phyloP scores from a whole-genome alignment of 305 asterid genomes.

The Rubia peregrina region DNA sequence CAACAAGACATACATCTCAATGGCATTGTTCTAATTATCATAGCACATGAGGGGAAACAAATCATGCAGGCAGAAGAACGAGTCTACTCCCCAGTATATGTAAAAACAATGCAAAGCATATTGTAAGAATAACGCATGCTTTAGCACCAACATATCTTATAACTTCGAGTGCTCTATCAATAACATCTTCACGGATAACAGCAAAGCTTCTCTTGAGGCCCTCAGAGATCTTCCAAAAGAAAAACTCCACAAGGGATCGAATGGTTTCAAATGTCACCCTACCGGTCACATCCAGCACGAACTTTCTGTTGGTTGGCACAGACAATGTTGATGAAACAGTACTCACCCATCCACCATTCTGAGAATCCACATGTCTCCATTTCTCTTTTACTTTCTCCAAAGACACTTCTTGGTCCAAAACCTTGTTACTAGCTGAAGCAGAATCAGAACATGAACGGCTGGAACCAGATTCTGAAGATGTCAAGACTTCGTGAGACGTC shows the following conservation, averaged over 20 bases:
- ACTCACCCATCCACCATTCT: slow-evolving; percentile 56
- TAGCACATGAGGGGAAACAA: background rate
- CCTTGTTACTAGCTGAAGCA: slow-evolving; percentile 17
- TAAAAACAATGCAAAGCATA: slow-evolving; percentile 61
- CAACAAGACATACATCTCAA: background rate
- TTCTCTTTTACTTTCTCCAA: slow-evolving; percentile 20
- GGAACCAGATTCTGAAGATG: slow-evolving; percentile 43
- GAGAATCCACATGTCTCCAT: slow-evolving; percentile 25
- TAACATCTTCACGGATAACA: slow-evolving; percentile 52
- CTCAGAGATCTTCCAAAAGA: slow-evolving; percentile 50
- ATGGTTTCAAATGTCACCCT: slow-evolving; percentile 83
- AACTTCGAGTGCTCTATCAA: slow-evolving; percentile 62
- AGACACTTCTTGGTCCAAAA: slow-evolving; percentile 24
- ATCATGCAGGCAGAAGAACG: slow-evolving; percentile 47
- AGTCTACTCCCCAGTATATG: slow-evolving; percentile 49
- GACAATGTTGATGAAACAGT: slow-evolving; percentile 71
- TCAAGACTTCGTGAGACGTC: slow-evolving; percentile 76
- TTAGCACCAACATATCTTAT: slow-evolving; percentile 63
- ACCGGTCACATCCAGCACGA: slow-evolving; percentile 78
- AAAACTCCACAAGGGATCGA: slow-evolving; percentile 55
- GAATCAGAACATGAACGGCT: slow-evolving; percentile 22
- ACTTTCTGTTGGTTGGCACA: slow-evolving; percentile 72
- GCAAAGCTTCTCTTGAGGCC: slow-evolving; percentile 49
- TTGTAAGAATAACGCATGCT: slow-evolving; percentile 57
- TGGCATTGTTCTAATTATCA: background rate